Conservation (phyloP, 2,329 filamentous ascomycete genomes). For the Pseudogymnoascus sp. region DNA sequence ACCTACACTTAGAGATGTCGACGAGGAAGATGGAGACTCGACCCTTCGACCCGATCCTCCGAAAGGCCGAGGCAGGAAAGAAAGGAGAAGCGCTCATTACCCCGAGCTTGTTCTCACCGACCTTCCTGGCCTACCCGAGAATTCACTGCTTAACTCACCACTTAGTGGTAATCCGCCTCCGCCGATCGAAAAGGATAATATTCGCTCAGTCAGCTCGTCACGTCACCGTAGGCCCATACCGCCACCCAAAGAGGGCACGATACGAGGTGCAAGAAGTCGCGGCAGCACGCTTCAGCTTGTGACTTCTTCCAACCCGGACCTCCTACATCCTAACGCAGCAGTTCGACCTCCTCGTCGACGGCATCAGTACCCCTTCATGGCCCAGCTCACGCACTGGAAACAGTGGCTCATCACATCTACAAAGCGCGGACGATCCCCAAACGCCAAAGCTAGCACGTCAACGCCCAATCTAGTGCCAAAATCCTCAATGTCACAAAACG, state of each 20-base stretch:
- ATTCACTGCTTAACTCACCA: conserved; percentile 27
- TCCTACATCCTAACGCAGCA: conserved; percentile 47
- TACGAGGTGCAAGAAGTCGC: conserved; percentile 63
- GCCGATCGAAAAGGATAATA: conserved; percentile 71
- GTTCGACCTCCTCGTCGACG: conserved; percentile 40
- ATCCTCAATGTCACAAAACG: conserved; percentile 32
- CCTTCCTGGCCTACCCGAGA: conserved; percentile 69
- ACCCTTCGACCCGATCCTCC: conserved; percentile 44
- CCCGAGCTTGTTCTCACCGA: conserved; percentile 62
- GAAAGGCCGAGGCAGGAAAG: conserved; percentile 66
- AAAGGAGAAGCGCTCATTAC: conserved; percentile 65
- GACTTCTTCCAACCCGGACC: conserved; percentile 55
- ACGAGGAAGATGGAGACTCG: conserved; percentile 60
- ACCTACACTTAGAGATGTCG: conserved; percentile 67
- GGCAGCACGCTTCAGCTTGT: conserved; percentile 85
- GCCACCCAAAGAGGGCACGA: conserved; percentile 74
- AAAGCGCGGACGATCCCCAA: conserved; percentile 54
- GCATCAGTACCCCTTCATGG: conserved; percentile 56
- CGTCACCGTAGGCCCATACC: conserved; percentile 67
- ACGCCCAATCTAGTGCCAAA: conserved; percentile 52
- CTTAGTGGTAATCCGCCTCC: conserved; percentile 47
- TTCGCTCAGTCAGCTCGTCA: conserved; percentile 70
- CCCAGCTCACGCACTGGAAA: conserved; percentile 60
- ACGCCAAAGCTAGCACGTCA: conserved; percentile 35
- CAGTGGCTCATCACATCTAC: conserved; percentile 66